phyloP scores from a whole-genome alignment of 2,329 filamentous ascomycete species.

The Colletotrichum lini region DNA sequence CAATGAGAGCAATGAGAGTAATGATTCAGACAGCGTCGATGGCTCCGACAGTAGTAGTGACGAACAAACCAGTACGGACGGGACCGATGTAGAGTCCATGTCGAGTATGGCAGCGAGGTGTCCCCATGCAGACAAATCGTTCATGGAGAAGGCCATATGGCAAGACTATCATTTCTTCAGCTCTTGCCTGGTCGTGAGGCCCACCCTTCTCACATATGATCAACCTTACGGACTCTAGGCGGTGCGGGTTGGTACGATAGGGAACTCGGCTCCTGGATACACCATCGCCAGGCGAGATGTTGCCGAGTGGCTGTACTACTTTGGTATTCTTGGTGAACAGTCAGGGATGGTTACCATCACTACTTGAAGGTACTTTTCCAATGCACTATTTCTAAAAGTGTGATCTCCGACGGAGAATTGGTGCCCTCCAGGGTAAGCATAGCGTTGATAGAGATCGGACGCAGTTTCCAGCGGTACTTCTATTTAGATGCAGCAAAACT shows the following conservation, averaged over 20 bases:
- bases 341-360: conserved; percentile 16
- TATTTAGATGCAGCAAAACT: background rate
- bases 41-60: too few species aligned
- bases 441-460: background rate
- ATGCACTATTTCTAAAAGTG: background rate
- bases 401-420: background rate
- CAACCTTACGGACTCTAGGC: conserved; percentile 10
- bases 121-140: conserved; percentile 1
- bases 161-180: conserved; percentile 1
- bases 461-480: background rate
- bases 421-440: too few species aligned
- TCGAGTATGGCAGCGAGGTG: background rate
- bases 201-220: conserved; percentile 10
- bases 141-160: background rate
- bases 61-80: background rate
- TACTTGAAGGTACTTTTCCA: background rate
- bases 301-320: conserved; percentile 7
- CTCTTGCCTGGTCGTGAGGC: conserved; percentile 16
- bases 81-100: background rate
- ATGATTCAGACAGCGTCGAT: background rate
- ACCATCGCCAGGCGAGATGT: conserved; percentile 1
- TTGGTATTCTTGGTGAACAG: background rate
- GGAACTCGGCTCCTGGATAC: conserved; percentile 12
- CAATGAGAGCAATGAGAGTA: background rate
- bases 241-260: background rate